phyloP scores from a whole-genome alignment of 2,329 filamentous ascomycete species.

The Dothistroma pini region DNA sequence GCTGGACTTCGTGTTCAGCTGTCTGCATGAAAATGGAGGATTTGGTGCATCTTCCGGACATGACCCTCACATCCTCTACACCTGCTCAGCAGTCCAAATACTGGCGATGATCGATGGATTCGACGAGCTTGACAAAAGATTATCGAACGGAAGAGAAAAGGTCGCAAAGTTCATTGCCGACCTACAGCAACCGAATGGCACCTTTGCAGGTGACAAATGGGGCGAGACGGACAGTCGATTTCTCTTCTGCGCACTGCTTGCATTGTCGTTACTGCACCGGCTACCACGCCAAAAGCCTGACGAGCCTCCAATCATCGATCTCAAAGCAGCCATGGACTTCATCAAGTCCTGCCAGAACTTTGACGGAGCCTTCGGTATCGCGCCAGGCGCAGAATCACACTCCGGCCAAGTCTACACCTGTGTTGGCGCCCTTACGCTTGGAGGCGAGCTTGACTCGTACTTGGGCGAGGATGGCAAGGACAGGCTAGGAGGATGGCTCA shows the following conservation, averaged over 20 bases:
- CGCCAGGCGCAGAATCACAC: constrained; percentile 89
- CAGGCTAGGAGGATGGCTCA: constrained; percentile 82
- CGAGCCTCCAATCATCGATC: constrained; percentile 57
- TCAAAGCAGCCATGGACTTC: constrained; percentile 75
- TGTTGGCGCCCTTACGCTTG: constrained; percentile 80
- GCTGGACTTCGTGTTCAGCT: constrained; percentile 93
- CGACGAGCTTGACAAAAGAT: constrained; percentile 70
- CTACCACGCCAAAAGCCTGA: constrained; percentile 45
- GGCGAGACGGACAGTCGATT: constrained; percentile 95
- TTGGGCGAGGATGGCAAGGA: constrained; percentile 67
- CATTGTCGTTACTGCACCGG: constrained; percentile 76
- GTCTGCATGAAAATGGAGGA: constrained; percentile 80
- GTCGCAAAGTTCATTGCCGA: constrained; percentile 78
- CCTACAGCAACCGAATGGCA: constrained; percentile 77
- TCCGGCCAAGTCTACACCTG: constrained; percentile 96
- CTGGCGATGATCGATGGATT: constrained; percentile 82
- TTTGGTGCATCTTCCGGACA: constrained; percentile 93
- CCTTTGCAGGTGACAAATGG: constrained; percentile 93
- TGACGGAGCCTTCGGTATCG: constrained; percentile 88
- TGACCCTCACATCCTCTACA: constrained; percentile 94
- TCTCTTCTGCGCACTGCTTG: constrained; percentile 84
- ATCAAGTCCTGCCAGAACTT: constrained; percentile 84
- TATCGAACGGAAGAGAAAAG: constrained; percentile 63
- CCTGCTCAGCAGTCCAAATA: constrained; percentile 91
- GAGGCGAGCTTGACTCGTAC: constrained; percentile 64